These are phyloP conservation scores for Leishmania mexicana DNA, from an alignment of 208 protist genomes.

Conservation along the genomic window DNA sequence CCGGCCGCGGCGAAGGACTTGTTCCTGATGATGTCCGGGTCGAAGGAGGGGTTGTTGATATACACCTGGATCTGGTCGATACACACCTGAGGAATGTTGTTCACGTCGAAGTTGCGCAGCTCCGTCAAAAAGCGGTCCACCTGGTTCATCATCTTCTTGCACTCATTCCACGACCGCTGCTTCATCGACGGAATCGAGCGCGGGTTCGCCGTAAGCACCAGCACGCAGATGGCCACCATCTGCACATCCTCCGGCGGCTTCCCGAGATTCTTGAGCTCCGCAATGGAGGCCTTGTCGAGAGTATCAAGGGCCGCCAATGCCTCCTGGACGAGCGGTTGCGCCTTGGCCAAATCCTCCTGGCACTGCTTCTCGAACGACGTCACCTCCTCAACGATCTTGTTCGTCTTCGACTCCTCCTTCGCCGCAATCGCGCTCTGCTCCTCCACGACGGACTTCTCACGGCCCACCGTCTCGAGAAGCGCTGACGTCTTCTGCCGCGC, in stretches of 20 bases:
- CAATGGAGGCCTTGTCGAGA: constrained; percentile 97
- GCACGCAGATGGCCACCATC: constrained; percentile 96
- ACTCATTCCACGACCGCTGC: constrained; percentile 95
- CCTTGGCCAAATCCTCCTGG: constrained; percentile 90
- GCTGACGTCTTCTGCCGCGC: constrained; percentile 93
- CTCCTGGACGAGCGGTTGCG: constrained; percentile 94
- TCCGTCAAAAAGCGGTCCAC: constrained; percentile 95
- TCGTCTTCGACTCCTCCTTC: constrained; percentile 96
- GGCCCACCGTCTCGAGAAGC: constrained; percentile 95
- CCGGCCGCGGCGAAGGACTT: constrained; percentile 97
- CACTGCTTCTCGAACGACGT: constrained; percentile 87
- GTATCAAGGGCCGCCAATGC: constrained; percentile 97
- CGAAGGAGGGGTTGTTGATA: constrained; percentile 93
- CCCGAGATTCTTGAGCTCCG: constrained; percentile 97
- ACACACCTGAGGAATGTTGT: constrained; percentile 96
- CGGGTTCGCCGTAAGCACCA: constrained; percentile 94
- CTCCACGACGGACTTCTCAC: constrained; percentile 96
- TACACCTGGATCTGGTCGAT: constrained; percentile 95
- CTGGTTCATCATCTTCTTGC: constrained; percentile 98
- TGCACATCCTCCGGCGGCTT: constrained; percentile 96
- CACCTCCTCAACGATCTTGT: constrained; percentile 95
- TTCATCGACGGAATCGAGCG: constrained; percentile 89
- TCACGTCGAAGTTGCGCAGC: constrained; percentile 94
- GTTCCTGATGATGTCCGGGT: constrained; percentile 88
- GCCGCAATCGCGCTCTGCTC: constrained; percentile 94